Conservation (phyloP, 108 stramenopile genomes). For the Cyclotella baltica region DNA sequence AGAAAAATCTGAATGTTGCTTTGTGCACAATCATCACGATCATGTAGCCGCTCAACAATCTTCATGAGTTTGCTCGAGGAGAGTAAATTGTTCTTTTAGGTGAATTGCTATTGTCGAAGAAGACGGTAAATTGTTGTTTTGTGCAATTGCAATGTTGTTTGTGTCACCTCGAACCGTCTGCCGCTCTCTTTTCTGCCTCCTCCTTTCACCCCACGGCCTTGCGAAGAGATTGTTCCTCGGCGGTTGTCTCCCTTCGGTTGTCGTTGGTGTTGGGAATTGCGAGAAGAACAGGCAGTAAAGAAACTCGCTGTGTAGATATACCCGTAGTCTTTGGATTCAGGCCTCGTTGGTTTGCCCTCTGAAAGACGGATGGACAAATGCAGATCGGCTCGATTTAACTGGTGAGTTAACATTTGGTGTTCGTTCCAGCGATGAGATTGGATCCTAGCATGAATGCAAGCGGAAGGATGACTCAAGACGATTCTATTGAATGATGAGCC, state of each 20-base stretch:
- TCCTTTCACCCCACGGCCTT: constrained; percentile 26
- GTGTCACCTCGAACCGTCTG: constrained; percentile 38
- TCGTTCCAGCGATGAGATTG: no score
- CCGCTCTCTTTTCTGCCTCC: constrained; percentile 41
- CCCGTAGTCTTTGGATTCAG: no score
- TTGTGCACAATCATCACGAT: no score
- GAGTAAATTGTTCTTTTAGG: constrained; percentile 39
- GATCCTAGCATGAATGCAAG: no score
- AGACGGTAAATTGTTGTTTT: constrained; percentile 11
- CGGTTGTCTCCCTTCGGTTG: constrained; percentile 50
- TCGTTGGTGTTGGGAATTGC: not conserved
- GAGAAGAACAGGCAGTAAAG: not conserved
- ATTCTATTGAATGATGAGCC: no score
- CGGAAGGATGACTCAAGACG: no score
- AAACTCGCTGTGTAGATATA: not conserved
- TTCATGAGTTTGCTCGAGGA: constrained; percentile 48
- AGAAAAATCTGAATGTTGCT: no score
- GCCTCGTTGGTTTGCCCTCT: no score
- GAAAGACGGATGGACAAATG: not conserved
- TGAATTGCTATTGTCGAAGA: constrained; percentile 47
- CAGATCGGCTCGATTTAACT: not conserved
- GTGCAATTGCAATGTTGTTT: not conserved
- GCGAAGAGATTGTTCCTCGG: constrained; percentile 53
- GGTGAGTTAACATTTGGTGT: not conserved
- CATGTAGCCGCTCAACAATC: constrained; percentile 64